These are phyloP conservation scores for Skeletonema marinoi DNA, from an alignment of 108 stramenopile species.

Conservation along the genomic window DNA sequence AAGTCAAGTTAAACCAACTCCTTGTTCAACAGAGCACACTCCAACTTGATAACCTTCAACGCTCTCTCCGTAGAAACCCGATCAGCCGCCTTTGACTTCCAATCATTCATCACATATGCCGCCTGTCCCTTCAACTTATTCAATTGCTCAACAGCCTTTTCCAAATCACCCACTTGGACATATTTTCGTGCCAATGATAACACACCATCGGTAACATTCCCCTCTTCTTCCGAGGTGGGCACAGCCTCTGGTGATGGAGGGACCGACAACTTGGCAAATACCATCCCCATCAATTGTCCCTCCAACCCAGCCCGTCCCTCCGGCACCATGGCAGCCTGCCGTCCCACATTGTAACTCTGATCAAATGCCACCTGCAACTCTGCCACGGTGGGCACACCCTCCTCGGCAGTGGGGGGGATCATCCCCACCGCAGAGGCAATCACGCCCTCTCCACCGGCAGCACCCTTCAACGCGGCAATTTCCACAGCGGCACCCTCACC, in stretches of 20 bases:
- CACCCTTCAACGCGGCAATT: conserved; percentile 65
- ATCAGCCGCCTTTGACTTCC: conserved; percentile 70
- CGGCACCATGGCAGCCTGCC: conserved; percentile 77
- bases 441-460: conserved; percentile 59
- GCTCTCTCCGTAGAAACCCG: conserved; percentile 80
- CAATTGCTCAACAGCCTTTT: conserved; percentile 68
- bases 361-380: conserved; percentile 80
- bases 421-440: conserved; percentile 58
- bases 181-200: conserved; percentile 69
- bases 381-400: conserved; percentile 69
- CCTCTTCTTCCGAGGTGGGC: conserved; percentile 62
- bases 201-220: conserved; percentile 61
- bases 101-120: conserved; percentile 75
- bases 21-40: conserved; percentile 81
- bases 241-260: conserved; percentile 69
- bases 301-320: conserved; percentile 65
- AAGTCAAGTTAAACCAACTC: conserved; percentile 36
- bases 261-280: conserved; percentile 69
- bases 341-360: conserved; percentile 56
- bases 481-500: conserved; percentile 63
- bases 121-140: conserved; percentile 74
- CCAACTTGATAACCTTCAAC: conserved; percentile 81
- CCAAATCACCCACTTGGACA: conserved; percentile 77
- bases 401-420: conserved; percentile 53
- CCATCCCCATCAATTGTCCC: conserved; percentile 78